phyloP scores from a whole-genome alignment of 768 basidiomycete genomes.

The Pisolithus tinctorius region DNA sequence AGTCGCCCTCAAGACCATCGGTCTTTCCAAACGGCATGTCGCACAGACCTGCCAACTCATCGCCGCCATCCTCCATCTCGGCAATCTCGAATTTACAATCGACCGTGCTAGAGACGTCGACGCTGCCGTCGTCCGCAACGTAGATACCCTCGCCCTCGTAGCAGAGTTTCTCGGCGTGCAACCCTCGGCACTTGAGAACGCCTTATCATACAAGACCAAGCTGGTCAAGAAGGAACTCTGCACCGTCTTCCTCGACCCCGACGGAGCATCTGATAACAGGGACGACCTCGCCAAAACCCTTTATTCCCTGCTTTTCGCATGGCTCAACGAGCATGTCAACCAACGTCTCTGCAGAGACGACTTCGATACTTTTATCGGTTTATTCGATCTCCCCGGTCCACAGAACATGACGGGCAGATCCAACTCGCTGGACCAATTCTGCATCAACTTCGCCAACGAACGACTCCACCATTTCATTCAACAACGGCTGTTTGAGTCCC shows the following conservation, averaged over 20 bases:
- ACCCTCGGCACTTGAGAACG: constrained; percentile 61
- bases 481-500: constrained; percentile 70
- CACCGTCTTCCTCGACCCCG: constrained; percentile 91
- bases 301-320: constrained; percentile 91
- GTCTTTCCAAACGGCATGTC: constrained; percentile 90
- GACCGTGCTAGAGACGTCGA: constrained; percentile 84
- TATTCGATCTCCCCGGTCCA: constrained; percentile 90
- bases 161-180: constrained; percentile 89
- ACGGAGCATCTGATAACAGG: constrained; percentile 87
- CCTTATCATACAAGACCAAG: constrained; percentile 87
- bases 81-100: constrained; percentile 87
- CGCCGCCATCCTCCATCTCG: constrained; percentile 93
- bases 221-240: constrained; percentile 95
- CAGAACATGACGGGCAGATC: constrained; percentile 84
- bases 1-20: constrained; percentile 86
- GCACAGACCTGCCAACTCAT: constrained; percentile 93
- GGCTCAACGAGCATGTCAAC: constrained; percentile 96
- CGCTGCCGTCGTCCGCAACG: constrained; percentile 86
- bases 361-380: constrained; percentile 84
- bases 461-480: constrained; percentile 80
- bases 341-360: constrained; percentile 92
- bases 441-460: constrained; percentile 95
- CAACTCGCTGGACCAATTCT: constrained; percentile 95
- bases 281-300: constrained; percentile 92
- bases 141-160: constrained; percentile 73